A percentile compares a stretch with the other conserved stretches of the same genome.
Conservation (phyloP, 2,329 filamentous ascomycete genomes). For the Lasiodiplodia citricola region DNA sequence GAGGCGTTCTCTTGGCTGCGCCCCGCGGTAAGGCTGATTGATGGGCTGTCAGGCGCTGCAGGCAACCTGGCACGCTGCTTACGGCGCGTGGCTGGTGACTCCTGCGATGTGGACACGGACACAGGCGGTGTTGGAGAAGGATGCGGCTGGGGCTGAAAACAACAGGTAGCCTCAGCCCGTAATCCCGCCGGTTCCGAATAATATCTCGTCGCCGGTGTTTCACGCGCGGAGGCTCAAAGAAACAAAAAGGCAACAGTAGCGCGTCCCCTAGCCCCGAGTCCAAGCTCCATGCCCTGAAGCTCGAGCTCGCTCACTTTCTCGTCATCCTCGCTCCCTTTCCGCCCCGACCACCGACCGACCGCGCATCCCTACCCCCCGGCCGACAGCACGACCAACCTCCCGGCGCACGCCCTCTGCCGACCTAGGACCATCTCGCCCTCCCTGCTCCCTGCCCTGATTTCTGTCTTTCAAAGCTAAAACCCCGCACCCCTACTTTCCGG, state of each 20-base stretch:
- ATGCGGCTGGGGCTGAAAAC: constrained; percentile 5
- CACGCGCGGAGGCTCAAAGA: constrained; percentile 12
- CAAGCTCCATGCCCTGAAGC: constrained; percentile 13
- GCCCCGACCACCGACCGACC: constrained; percentile 21
- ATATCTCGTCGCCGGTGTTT: background rate
- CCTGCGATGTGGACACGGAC: background rate
- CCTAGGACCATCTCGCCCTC: background rate
- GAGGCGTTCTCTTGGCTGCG: constrained; percentile 1
- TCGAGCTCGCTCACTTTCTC: constrained; percentile 10
- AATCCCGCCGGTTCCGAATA: constrained; percentile 8
- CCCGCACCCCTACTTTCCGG: background rate
- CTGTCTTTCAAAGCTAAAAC: constrained; percentile 4
- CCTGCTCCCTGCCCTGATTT: constrained; percentile 12
- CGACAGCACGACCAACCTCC: constrained; percentile 17
- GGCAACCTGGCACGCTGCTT: constrained; percentile 6
- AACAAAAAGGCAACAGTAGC: constrained; percentile 4
- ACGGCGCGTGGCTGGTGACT: constrained; percentile 19
- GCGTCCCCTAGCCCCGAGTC: constrained; percentile 22
- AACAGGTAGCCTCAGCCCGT: constrained; percentile 11
- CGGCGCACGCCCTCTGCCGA: constrained; percentile 1
- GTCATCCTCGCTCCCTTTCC: constrained; percentile 17
- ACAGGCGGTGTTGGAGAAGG: background rate
- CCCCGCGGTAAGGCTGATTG: constrained; percentile 22
- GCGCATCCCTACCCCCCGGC: constrained; percentile 22
- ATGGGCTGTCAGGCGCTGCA: constrained; percentile 12